Evolutionary conservation across 106 monocot species (phyloP).

Genomic region (Ottelia alismoides): DNA sequence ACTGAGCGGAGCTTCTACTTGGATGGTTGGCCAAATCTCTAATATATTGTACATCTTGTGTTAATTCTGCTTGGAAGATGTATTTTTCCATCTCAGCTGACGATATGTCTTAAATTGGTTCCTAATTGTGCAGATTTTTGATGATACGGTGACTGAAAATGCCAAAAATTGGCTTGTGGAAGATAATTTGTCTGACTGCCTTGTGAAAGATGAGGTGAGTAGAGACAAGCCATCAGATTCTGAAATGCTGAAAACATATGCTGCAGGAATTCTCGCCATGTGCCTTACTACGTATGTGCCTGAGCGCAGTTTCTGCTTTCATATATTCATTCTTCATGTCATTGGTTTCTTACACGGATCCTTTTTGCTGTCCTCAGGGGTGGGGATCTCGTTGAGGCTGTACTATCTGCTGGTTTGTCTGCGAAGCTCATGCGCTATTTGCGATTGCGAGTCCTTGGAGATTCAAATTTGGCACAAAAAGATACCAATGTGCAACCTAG

Average conservation of each 20-base stretch:
- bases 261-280: slow-evolving; percentile 82
- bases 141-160: slow-evolving; percentile 82
- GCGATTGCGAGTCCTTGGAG: slow-evolving; percentile 61
- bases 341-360: not conserved
- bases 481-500: slow-evolving; percentile 39
- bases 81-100: no score
- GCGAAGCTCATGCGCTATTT: slow-evolving; percentile 85
- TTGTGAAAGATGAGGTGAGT: slow-evolving; percentile 46
- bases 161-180: slow-evolving; percentile 79
- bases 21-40: slow-evolving; percentile 40
- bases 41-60: no score
- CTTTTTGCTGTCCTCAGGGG: slow-evolving; percentile 28
- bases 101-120: no score
- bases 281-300: slow-evolving; percentile 39
- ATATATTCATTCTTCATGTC: no score
- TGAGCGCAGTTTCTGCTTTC: not conserved
- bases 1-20: slow-evolving; percentile 63
- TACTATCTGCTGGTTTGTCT: slow-evolving; percentile 63
- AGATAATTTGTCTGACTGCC: slow-evolving; percentile 27
- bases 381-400: slow-evolving; percentile 66
- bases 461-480: slow-evolving; percentile 34
- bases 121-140: slow-evolving; percentile 59
- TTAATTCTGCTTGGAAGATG: no score
- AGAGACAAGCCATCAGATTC: slow-evolving; percentile 51
- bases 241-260: slow-evolving; percentile 85